These are phyloP conservation scores for Trichoderma guizhouense DNA, from an alignment of 2,329 filamentous ascomycete genomes.

Conservation along the genomic window DNA sequence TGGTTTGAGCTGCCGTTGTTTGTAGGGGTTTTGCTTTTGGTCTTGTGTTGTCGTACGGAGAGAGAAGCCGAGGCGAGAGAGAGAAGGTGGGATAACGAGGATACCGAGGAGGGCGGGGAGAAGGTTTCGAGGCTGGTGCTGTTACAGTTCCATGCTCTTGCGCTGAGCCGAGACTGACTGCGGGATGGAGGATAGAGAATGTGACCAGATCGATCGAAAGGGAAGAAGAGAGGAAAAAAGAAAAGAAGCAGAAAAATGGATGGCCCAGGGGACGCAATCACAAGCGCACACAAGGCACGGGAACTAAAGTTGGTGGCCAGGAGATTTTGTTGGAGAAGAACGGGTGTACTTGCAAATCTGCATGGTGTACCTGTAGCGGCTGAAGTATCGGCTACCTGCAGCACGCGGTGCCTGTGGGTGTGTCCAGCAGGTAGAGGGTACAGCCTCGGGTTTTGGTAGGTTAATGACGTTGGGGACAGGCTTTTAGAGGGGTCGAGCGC, in stretches of 20 bases:
- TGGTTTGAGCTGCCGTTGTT: constrained; percentile 23
- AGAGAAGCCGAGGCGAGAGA: neutral
- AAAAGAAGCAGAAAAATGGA: neutral
- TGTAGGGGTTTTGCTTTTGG: neutral
- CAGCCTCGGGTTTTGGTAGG: neutral
- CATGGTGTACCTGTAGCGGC: neutral
- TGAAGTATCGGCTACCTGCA: neutral
- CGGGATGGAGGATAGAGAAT: neutral
- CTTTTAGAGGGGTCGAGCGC: neutral
- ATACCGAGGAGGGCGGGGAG: neutral
- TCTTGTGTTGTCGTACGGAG: neutral
- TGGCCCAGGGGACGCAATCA: neutral
- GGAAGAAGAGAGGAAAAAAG: neutral
- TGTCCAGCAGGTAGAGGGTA: neutral
- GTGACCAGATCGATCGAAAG: neutral
- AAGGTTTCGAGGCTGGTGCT: neutral
- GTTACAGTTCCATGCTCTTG: constrained; percentile 12
- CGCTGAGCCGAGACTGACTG: neutral
- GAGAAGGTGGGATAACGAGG: constrained; percentile 16
- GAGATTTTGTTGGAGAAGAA: neutral
- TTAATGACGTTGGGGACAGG: neutral
- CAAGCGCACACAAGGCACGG: constrained; percentile 2
- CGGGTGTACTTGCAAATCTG: neutral
- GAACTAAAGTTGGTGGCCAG: neutral
- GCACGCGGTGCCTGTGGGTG: neutral